Percentiles rank a stretch among this genome's conserved stretches.
Conservation (phyloP, 1,139 yeast genomes). For the Yamadazyma songkhlaensis region DNA sequence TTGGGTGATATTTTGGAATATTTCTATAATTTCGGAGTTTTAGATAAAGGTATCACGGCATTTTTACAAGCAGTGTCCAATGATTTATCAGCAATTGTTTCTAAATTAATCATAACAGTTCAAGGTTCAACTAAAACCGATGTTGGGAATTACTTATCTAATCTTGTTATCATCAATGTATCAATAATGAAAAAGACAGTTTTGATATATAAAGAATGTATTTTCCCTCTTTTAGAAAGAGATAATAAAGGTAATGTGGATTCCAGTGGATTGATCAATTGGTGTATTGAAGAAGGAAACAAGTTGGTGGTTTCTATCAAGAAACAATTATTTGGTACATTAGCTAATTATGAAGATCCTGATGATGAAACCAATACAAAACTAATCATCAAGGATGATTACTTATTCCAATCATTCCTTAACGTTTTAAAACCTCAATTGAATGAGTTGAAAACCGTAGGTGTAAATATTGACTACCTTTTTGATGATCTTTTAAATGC, state of each 20-base stretch:
- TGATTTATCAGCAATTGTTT: conserved; percentile 31
- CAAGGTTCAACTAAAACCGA: conserved; percentile 48
- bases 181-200: conserved; percentile 39
- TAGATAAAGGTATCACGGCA: conserved; percentile 37
- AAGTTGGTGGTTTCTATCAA: conserved; percentile 58
- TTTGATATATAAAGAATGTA: conserved; percentile 29
- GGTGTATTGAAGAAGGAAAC: conserved; percentile 72
- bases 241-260: conserved; percentile 29
- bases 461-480: conserved; percentile 69
- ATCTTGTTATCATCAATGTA: conserved; percentile 40
- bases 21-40: conserved; percentile 36
- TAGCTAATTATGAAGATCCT: conserved; percentile 23
- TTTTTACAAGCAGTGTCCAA: conserved; percentile 37
- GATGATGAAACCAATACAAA: conserved; percentile 15
- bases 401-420: conserved; percentile 43
- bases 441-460: conserved; percentile 58
- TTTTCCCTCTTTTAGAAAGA: conserved; percentile 32
- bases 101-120: conserved; percentile 37
- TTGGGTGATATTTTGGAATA: conserved; percentile 33
- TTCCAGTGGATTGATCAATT: conserved; percentile 47
- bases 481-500: conserved; percentile 33
- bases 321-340: conserved; percentile 67
- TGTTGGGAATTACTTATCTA: conserved; percentile 43
- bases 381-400: conserved; percentile 28
- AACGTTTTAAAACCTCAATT: conserved; percentile 58